Evolutionary conservation across 2,329 filamentous ascomycete species (phyloP), one percentile per base, ranked within the genome.

Genomic region (Drechslerella dactyloides): DNA sequence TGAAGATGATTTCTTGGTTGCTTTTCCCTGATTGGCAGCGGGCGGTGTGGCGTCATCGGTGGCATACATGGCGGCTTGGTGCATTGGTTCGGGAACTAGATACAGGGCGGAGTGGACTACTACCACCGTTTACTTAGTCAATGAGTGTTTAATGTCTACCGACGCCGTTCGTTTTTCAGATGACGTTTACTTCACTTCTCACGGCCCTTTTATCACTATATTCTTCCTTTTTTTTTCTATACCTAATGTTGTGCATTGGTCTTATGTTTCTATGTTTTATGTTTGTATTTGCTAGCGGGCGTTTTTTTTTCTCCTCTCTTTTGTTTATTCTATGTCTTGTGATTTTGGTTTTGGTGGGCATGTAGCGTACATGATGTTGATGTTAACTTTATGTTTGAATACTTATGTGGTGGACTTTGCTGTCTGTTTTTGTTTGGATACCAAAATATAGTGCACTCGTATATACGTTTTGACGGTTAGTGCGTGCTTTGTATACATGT

Each of bases 61-160:
- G 17, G n/a, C 51, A 55, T 50, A 50, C 35, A 30, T 15, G 48
- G 30, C 40, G 15, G 40, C 40, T 61, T 7, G 15, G 35, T 15
- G 7, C 35, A 37, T 37, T 37, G 35, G 35, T 37, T n/a, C n/a
- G n/a, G 35, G 15, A 15, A 37, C 15, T 7, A 44, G 40, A 44
- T 44, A 44, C 5, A n/a, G 17, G 13, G 7, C 10, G 17, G 13
- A n/a, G 40, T 15, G 10, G 40, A 10, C 17, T 44, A n/a, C 40
- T n/a, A 44, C 40, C 10, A n/a, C 40, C 40, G 13, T 37, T 44
- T 44, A 44, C 40, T 44, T 40, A 46, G 51, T n/a, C n/a, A 46
- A 48, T 46, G 37, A 48, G 63, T 58, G 58, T 46, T 23, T 62
- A 62, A 69, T 62, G 64, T 53, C 37, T 52, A 51, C 21, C 21